Conservation (phyloP, 164 flowering plant genomes). For the Akebia trifoliata region DNA sequence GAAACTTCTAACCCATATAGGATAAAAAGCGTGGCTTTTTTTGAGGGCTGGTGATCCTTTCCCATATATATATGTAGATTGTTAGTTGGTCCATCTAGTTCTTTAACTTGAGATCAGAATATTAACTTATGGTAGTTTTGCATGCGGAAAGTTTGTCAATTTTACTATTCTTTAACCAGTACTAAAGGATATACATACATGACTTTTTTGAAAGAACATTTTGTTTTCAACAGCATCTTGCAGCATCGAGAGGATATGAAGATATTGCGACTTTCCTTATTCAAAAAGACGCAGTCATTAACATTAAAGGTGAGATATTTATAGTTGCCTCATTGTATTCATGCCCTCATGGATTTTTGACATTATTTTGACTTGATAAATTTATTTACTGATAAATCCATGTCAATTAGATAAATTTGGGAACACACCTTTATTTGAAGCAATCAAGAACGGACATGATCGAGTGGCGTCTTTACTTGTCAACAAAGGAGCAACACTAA, state of each 20-base stretch:
- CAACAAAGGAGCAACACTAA: slow-evolving; percentile 57
- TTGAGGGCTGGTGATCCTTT: too few species aligned
- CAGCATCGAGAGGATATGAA: slow-evolving; percentile 70
- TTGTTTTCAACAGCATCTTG: slow-evolving; percentile 53
- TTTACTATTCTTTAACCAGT: too few species aligned
- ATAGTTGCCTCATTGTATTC: not conserved
- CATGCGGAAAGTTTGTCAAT: too few species aligned
- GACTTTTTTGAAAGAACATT: not conserved
- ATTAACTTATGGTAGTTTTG: too few species aligned
- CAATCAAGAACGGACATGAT: slow-evolving; percentile 77
- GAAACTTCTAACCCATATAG: too few species aligned
- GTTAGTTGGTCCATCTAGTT: too few species aligned
- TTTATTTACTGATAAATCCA: slow-evolving; percentile 4
- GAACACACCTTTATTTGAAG: slow-evolving; percentile 80
- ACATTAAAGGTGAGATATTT: slow-evolving; percentile 38
- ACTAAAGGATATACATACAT: not conserved
- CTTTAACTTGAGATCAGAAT: too few species aligned
- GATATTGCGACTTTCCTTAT: slow-evolving; percentile 44
- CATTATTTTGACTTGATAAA: not conserved
- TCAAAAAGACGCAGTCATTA: slow-evolving; percentile 39
- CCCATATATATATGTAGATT: too few species aligned
- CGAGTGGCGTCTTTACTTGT: slow-evolving; percentile 61
- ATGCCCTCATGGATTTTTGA: not conserved
- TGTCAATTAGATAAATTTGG: slow-evolving; percentile 68
- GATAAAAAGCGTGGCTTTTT: too few species aligned